Base-by-base conservation (phyloP, 2,329 filamentous ascomycete species). In the Monascus ruber region DNA sequence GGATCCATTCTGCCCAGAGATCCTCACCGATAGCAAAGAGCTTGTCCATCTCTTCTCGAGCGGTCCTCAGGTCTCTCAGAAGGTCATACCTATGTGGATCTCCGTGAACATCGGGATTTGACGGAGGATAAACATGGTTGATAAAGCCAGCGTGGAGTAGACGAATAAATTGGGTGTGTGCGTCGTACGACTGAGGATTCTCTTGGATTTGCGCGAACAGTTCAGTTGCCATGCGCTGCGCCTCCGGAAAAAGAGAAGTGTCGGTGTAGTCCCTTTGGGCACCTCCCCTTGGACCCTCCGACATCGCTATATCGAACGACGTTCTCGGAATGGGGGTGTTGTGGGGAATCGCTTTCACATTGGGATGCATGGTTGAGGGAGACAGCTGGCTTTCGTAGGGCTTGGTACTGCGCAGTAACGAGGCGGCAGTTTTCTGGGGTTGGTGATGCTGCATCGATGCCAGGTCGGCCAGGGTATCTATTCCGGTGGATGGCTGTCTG, bases 11-110 rank as follows among this genome's bases (percentile, higher is more conserved):
- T 4, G 70, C 61, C 76, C 76, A 81, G 37, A 79, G 62, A 33
- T 74, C 69, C 53, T 81, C 77, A 1, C 77, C 77, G 42, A 81
- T 70, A 2, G 77, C 72, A 49, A 79, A 81, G 17, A 76, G 69
- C 38, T 72, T 70, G 47, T 76, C 72, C 71, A 81, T 77, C 39
- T 71, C 69, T 48, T 74, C 70, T 42, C 76, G 70, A 4, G 68
- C 67, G 24, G 55, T 62, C 31, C 66, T 58, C 44, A 71, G 54
- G 43, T 71, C 67, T 36, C 58, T 60, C 6, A 71, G 58, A 5
- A 70, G 53, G 41, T 70, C 68, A 42, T 70, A 71, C 5, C 55
- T 53, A 29, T 57, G 60, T 1, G 66, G 66, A 35, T 70, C 62
- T 6, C 65, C 63, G 35, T 66, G 64, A 4, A 64, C 60, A 34